Evolutionary conservation across 208 protist species (phyloP).

Genomic region (Strigomonas culicis): DNA sequence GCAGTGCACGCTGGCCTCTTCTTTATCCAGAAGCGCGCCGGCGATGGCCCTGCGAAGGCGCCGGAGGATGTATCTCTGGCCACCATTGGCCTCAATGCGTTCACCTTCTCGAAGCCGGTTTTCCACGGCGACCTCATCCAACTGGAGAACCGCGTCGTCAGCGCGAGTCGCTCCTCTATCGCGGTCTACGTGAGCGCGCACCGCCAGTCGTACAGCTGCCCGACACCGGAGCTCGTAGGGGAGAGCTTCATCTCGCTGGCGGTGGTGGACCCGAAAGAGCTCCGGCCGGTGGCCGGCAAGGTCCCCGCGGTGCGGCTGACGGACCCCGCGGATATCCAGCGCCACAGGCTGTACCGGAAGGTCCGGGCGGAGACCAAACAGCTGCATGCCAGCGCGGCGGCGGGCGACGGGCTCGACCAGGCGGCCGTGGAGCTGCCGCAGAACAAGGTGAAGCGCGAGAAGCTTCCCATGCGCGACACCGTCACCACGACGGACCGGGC

Average conservation of each 20-base stretch:
- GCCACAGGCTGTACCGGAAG: constrained; percentile 19
- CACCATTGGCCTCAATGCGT: constrained; percentile 45
- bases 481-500: constrained; percentile 4
- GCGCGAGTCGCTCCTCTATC: constrained; percentile 21
- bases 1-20: no score
- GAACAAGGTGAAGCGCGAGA: not conserved
- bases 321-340: constrained; percentile 1
- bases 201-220: constrained; percentile 24
- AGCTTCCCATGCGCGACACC: not conserved
- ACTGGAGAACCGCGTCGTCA: constrained; percentile 18
- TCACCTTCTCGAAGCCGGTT: constrained; percentile 27
- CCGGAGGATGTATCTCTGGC: no score
- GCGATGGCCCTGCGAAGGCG: no score
- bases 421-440: not conserved
- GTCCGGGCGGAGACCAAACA: constrained; percentile 7
- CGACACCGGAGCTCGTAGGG: constrained; percentile 11
- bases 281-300: not conserved
- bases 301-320: constrained; percentile 5
- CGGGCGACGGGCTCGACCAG: not conserved
- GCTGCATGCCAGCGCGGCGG: not conserved
- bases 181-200: constrained; percentile 23
- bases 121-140: constrained; percentile 33
- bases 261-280: not conserved
- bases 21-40: no score
- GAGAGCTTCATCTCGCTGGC: constrained; percentile 22